Evolutionary conservation across 2,329 filamentous ascomycete genomes (phyloP), one percentile per base, ranked within the genome.

Genomic region (Spiromastix sp.): DNA sequence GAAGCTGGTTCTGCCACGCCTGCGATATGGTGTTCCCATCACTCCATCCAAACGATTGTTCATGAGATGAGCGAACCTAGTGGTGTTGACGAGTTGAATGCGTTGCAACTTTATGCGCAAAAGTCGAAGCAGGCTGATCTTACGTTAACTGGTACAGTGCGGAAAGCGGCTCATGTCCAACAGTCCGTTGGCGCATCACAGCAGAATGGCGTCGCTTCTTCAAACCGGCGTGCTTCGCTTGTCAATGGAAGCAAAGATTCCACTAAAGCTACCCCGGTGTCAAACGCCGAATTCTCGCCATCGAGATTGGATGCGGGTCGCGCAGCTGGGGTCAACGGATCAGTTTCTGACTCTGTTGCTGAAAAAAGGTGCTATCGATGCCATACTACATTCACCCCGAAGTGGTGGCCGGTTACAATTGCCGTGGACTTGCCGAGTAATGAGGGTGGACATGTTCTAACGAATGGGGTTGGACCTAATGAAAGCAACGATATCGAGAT

Each of bases 111-210:
- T 17, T 98, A 83, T 55, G 84, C 81, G 29, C 80, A 81, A 46
- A 86, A 80, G 39, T 95, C 85, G 67, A 98, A 98, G 59, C 89
- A 96, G 60, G 89, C 91, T 6, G 91, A 98, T 54, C 72, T 89
- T 26, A 77, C 83, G 2, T 65, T 95, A 48, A 95, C 87, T 2
- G 91, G 91, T 18, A 95, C 89, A 12, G 85, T 91, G 15, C 81
- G 91, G 36, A 95, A 94, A 60, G 89, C 91, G 15, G 91, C 85
- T 40, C 71, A 91, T 54, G 50, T 66, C 52, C 53, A 64, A 48
- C 48, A 63, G 48, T 48, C 57, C 38, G 47, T 63, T 46, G 49
- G 57, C 42, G 33, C 55, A 16, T 47, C 52, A 12, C 42, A 53
- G 24, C 49, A 56, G 21, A 43, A 50, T 39, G 46, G 42, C 8